These are phyloP conservation scores for Hyaloraphidium curvatum DNA, from an alignment of 192 early-diverging fungal species.

Conservation along the genomic window DNA sequence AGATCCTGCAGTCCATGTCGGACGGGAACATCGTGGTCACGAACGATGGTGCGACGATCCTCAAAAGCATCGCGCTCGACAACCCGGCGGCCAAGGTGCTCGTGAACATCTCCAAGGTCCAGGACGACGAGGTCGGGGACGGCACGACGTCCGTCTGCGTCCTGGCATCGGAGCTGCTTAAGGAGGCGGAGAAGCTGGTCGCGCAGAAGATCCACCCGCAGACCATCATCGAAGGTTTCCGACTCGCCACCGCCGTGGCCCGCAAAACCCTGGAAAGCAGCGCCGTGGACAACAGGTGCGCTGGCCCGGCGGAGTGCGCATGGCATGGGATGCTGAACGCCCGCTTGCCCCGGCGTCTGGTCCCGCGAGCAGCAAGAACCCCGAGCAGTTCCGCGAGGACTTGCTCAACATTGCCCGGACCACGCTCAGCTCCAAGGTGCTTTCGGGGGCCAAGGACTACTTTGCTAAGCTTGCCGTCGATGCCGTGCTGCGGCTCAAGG, in stretches of 20 bases:
- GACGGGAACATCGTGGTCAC: slow-evolving; percentile 78
- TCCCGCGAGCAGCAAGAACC: slow-evolving; percentile 34
- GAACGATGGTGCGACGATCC: slow-evolving; percentile 98
- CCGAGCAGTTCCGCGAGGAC: slow-evolving; percentile 61
- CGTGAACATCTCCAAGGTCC: slow-evolving; percentile 97
- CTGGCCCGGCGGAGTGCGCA: no score
- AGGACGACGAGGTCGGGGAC: slow-evolving; percentile 99
- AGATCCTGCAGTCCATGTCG: slow-evolving; percentile 86
- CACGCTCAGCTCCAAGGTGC: slow-evolving; percentile 88
- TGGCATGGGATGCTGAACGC: no score
- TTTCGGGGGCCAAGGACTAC: slow-evolving; percentile 89
- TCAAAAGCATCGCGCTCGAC: slow-evolving; percentile 91
- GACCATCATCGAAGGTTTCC: slow-evolving; percentile 90
- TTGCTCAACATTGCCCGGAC: slow-evolving; percentile 95
- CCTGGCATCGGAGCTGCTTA: slow-evolving; percentile 82
- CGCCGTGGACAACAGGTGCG: slow-evolving; percentile 53
- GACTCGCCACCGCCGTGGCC: slow-evolving; percentile 66
- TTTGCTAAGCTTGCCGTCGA: slow-evolving; percentile 90
- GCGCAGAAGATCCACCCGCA: slow-evolving; percentile 92
- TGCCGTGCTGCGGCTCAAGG: slow-evolving; percentile 86
- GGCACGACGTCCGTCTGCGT: slow-evolving; percentile 99
- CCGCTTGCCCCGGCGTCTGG: no score
- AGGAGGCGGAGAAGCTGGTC: slow-evolving; percentile 82
- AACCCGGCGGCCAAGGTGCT: slow-evolving; percentile 96
- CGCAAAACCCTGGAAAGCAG: slow-evolving; percentile 60